A percentile compares a stretch with the other conserved stretches of the same genome.
These are phyloP conservation scores for Heterobasidion parviporum DNA, from an alignment of 1,284 basidiomycete genomes.

Conservation along the genomic window DNA sequence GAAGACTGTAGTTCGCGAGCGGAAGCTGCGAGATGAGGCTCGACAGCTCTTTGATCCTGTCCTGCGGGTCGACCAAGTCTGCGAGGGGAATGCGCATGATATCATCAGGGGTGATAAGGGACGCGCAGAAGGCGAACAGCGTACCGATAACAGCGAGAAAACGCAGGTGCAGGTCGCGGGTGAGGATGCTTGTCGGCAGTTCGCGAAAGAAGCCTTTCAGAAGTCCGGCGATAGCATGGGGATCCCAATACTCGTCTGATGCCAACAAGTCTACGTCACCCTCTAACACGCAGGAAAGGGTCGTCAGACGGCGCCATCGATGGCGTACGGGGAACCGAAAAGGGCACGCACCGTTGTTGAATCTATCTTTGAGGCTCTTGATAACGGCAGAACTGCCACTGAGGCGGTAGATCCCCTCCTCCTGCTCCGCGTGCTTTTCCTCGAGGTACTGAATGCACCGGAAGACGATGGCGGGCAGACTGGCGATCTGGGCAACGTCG, in stretches of 20 bases:
- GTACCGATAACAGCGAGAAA: conserved; percentile 89
- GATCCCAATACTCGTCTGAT: conserved; percentile 89
- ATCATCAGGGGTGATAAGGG: conserved; percentile 7
- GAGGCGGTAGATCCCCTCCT: conserved; percentile 96
- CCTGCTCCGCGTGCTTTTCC: conserved; percentile 85
- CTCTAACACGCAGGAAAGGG: conserved; percentile 37
- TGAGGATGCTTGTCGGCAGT: conserved; percentile 83
- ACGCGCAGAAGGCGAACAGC: conserved; percentile 20
- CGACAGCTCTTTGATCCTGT: conserved; percentile 83
- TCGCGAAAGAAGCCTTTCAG: conserved; percentile 89
- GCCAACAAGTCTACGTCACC: conserved; percentile 85
- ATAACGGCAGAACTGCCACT: conserved; percentile 92
- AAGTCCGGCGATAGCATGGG: conserved; percentile 89
- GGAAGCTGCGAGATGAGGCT: conserved; percentile 83
- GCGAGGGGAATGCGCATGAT: conserved; percentile 2
- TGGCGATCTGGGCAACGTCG: conserved; percentile 81
- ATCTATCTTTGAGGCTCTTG: conserved; percentile 88
- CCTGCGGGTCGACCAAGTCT: conserved; percentile 86
- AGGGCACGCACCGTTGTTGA: conserved; percentile 62
- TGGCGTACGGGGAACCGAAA: neutral
- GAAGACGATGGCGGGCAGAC: conserved; percentile 91
- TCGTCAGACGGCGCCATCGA: neutral
- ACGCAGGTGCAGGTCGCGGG: conserved; percentile 80
- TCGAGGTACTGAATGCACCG: conserved; percentile 89
- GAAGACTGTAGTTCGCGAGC: conserved; percentile 86